These are phyloP conservation scores for Hypoxylon fuscum DNA, from an alignment of 495 filamentous ascomycete genomes.

Conservation along the genomic window DNA sequence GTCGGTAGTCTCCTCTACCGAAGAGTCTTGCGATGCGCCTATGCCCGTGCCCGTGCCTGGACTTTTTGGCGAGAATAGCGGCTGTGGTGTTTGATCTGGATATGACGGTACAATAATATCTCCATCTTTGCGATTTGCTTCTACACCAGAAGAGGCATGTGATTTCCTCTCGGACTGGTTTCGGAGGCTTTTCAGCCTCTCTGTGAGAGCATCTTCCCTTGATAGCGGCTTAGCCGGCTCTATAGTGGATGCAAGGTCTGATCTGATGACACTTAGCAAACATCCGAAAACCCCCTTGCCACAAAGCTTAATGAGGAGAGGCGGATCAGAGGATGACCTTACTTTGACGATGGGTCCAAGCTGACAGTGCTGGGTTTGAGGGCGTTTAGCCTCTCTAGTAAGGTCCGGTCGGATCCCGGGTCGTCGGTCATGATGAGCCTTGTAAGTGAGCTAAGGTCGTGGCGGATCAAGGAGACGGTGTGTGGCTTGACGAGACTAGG, in stretches of 20 bases:
- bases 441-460: background rate
- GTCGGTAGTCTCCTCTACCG: conserved; percentile 9
- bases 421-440: conserved; percentile 65
- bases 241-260: conserved; percentile 30
- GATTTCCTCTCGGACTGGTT: conserved; percentile 34
- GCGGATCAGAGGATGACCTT: conserved; percentile 27
- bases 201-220: conserved; percentile 54
- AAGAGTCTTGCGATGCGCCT: conserved; percentile 19
- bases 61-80: conserved; percentile 2
- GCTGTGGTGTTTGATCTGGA: conserved; percentile 15
- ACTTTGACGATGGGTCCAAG: conserved; percentile 47
- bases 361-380: conserved; percentile 59
- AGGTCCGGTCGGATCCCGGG: conserved; percentile 80
- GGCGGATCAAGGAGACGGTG: background rate
- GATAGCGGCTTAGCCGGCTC: conserved; percentile 41
- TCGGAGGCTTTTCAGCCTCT: conserved; percentile 54
- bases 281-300: background rate
- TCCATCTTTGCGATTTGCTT: background rate
- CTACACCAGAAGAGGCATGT: background rate
- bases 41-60: background rate
- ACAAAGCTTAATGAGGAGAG: background rate
- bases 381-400: conserved; percentile 85
- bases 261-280: conserved; percentile 33
- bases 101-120: background rate
- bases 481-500: conserved; percentile 23